Evolutionary conservation across 192 early-diverging fungal genomes (phyloP).

Genomic region (Entomortierella parvispora): DNA sequence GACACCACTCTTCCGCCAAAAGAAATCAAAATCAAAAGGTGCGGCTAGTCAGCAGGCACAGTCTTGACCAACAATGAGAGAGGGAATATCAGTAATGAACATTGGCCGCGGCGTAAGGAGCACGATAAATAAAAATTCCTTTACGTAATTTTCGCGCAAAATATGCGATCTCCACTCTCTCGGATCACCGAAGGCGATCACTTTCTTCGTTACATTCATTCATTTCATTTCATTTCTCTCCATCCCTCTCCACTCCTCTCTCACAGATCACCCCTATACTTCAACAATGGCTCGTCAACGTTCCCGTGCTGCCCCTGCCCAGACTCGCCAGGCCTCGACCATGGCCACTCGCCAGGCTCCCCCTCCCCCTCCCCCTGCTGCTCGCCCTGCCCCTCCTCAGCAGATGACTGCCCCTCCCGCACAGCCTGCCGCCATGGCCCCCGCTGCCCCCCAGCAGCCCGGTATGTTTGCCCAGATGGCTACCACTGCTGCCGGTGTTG

Average conservation of each 20-base stretch:
- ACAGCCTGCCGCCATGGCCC: constrained; percentile 63
- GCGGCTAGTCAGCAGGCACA: too few species aligned
- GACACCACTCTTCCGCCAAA: too few species aligned
- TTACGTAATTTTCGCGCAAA: too few species aligned
- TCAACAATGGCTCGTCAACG: constrained; percentile 53
- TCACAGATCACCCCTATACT: constrained; percentile 9
- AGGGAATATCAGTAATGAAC: too few species aligned
- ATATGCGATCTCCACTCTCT: too few species aligned
- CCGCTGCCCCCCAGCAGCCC: constrained; percentile 74
- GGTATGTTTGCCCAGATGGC: constrained; percentile 89
- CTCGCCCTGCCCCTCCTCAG: constrained; percentile 38
- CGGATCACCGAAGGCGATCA: too few species aligned
- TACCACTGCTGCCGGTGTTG: constrained; percentile 89
- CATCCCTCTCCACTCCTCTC: neutral
- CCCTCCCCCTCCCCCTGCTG: constrained; percentile 61
- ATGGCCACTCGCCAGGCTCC: constrained; percentile 71
- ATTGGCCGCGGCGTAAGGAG: too few species aligned
- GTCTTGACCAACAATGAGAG: too few species aligned
- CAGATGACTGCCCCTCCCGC: constrained; percentile 50
- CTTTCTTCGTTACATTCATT: too few species aligned
- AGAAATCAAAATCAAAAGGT: too few species aligned
- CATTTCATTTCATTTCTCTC: neutral
- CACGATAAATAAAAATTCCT: too few species aligned
- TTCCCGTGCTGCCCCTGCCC: constrained; percentile 58
- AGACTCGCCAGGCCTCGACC: constrained; percentile 64